Evolutionary conservation across 257 asterid species (phyloP), one percentile per base, ranked within the genome.

Genomic region (Solanum sitiens): DNA sequence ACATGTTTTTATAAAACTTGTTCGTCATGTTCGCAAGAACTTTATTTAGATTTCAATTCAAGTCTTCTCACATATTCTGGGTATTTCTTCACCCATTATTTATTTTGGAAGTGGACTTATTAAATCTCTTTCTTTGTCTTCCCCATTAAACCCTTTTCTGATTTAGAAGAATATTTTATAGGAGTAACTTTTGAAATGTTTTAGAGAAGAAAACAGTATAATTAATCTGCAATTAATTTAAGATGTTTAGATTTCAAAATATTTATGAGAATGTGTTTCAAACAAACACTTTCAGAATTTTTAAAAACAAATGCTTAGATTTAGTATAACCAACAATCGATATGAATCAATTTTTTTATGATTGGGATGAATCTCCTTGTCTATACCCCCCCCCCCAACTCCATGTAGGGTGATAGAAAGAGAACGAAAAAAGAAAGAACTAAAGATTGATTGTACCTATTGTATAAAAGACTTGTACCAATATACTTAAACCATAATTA

Each of bases 351-450:
- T 1, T 30, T 20, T 1, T 3, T 13, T 27, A 30, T 70, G 76
- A 70, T 27, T 70, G 42, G 9, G 35, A 9, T 25, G 73, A 18
- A 25, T 12, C 20, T 30, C 20, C 20, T 23, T 14, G 16, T 45
- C 50, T 3, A 14, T 0, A 1, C 5, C 21, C 9, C 4, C 4
- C 3, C 3, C 35, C 73, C 8, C 3, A 1, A 18, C 1, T 14
- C 59, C 59, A 47, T 14, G 59, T 47, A 30, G 21, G 75, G 33
- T 27, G 40, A 68, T 30, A 18, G 11, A 11, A 68, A 14, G 40
- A 30, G 8, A 72, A 73, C 16, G 7, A 20, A 4, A 73, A 73
- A 20, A 47, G 59, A 35, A 18, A 72, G 8, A 33, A 11, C 37
- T 2, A 33, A 71, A 72, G 21, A 32, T 35, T 72, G 20, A 72